These are phyloP conservation scores for Didymella sp. DNA, from an alignment of 2,329 filamentous ascomycete species.

Conservation along the genomic window DNA sequence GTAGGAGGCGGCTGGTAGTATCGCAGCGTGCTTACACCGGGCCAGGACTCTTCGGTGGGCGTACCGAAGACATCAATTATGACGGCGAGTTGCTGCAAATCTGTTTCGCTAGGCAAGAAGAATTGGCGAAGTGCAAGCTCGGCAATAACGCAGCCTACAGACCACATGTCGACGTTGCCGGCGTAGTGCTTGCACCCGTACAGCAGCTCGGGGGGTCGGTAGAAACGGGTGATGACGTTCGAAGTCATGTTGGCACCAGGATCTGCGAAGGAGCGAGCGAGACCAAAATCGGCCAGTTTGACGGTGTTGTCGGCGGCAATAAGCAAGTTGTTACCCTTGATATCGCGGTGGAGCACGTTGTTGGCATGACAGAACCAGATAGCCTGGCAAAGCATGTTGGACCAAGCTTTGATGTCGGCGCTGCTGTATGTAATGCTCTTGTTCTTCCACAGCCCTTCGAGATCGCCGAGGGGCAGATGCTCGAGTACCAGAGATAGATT, in stretches of 20 bases:
- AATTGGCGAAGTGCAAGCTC: conserved; percentile 85
- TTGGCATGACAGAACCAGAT: conserved; percentile 98
- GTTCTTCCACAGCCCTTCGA: conserved; percentile 87
- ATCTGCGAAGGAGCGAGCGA: conserved; percentile 88
- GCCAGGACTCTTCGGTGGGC: conserved; percentile 94
- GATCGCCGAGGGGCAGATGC: conserved; percentile 89
- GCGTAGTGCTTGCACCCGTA: conserved; percentile 90
- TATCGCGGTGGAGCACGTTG: conserved; percentile 92
- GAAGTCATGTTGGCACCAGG: conserved; percentile 88
- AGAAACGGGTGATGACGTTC: conserved; percentile 97
- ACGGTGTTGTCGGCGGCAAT: conserved; percentile 92
- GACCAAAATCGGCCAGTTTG: conserved; percentile 96
- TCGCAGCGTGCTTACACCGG: conserved; percentile 80
- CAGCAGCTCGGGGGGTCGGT: conserved; percentile 90
- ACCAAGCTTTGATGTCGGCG: conserved; percentile 97
- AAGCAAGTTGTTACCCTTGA: conserved; percentile 97
- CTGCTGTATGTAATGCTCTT: conserved; percentile 80
- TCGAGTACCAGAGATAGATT: conserved; percentile 96
- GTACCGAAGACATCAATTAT: conserved; percentile 88
- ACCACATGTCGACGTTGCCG: conserved; percentile 93
- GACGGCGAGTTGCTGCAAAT: conserved; percentile 83
- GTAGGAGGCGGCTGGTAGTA: conserved; percentile 76
- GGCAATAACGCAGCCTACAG: conserved; percentile 88
- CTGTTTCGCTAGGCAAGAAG: conserved; percentile 82
- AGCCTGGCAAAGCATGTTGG: conserved; percentile 92